Evolutionary conservation across 257 asterid genomes (phyloP).

Genomic region (Lantana camara): DNA sequence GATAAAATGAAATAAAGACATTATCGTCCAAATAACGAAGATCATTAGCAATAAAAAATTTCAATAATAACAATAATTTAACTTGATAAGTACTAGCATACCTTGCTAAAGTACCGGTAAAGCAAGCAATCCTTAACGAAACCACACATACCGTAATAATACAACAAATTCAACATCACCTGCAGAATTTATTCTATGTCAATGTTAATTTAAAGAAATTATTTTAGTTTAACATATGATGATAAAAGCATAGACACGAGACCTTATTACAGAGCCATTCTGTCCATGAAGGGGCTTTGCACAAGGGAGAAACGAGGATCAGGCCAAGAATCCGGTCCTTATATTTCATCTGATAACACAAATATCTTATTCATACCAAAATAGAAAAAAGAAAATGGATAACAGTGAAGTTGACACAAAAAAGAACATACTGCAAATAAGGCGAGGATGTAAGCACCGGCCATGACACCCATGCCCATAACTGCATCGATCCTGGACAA

Average conservation of each 20-base stretch:
- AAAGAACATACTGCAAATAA: conserved; percentile 61
- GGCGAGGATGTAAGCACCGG: conserved; percentile 79
- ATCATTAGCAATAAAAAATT: not conserved
- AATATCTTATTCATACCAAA: conserved; percentile 12
- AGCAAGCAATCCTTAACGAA: conserved; percentile 68
- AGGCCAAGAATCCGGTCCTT: conserved; percentile 77
- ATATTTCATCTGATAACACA: conserved; percentile 57
- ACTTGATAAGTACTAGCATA: no score
- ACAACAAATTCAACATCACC: conserved; percentile 76
- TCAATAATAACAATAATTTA: no score
- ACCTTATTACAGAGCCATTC: conserved; percentile 85
- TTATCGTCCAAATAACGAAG: not conserved
- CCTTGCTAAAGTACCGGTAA: conserved; percentile 79
- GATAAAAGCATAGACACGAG: conserved; percentile 5
- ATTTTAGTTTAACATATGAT: not conserved
- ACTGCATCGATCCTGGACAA: conserved; percentile 69
- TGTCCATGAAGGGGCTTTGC: conserved; percentile 79
- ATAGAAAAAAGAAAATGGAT: not conserved
- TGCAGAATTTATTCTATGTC: conserved; percentile 27
- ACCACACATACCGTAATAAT: conserved; percentile 73
- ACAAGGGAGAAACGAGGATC: conserved; percentile 78
- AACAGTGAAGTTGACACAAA: not conserved
- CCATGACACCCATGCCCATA: conserved; percentile 84
- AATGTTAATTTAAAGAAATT: not conserved
- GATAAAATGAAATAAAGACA: conserved; percentile 30